A percentile compares a stretch with the other conserved stretches of the same genome.
phyloP scores from a whole-genome alignment of 495 filamentous ascomycete genomes.

The Podospora comata region DNA sequence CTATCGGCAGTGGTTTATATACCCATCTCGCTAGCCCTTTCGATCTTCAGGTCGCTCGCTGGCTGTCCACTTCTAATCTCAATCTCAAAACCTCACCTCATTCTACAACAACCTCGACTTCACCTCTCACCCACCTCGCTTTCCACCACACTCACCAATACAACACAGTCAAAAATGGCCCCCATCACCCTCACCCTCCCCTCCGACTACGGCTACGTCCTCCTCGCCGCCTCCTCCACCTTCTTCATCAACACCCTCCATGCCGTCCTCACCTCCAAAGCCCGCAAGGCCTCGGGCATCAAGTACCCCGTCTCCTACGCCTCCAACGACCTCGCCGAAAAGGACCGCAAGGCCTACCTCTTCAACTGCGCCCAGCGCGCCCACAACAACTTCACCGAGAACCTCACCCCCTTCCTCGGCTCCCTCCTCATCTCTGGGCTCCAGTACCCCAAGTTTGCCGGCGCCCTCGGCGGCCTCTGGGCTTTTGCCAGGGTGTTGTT shows the following conservation, averaged over 20 bases:
- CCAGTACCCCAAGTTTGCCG: conserved; percentile 54
- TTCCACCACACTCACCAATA: neutral
- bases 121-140: neutral
- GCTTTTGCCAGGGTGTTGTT: conserved; percentile 52
- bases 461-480: conserved; percentile 56
- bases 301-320: conserved; percentile 66
- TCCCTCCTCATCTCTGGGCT: conserved; percentile 54
- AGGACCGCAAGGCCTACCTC: conserved; percentile 47
- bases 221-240: conserved; percentile 58
- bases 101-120: neutral
- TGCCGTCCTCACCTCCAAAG: conserved; percentile 36
- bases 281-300: conserved; percentile 56
- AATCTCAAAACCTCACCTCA: neutral
- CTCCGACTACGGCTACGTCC: conserved; percentile 51
- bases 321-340: conserved; percentile 53
- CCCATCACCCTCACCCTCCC: conserved; percentile 28
- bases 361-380: conserved; percentile 66
- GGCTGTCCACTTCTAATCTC: neutral
- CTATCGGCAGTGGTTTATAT: neutral
- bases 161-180: neutral
- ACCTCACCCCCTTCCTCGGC: conserved; percentile 56
- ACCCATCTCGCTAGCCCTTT: neutral
- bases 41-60: neutral
- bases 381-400: conserved; percentile 69
- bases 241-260: conserved; percentile 57